phyloP scores from a whole-genome alignment of 2,329 filamentous ascomycete species.

The Cladosporium colombiae region DNA sequence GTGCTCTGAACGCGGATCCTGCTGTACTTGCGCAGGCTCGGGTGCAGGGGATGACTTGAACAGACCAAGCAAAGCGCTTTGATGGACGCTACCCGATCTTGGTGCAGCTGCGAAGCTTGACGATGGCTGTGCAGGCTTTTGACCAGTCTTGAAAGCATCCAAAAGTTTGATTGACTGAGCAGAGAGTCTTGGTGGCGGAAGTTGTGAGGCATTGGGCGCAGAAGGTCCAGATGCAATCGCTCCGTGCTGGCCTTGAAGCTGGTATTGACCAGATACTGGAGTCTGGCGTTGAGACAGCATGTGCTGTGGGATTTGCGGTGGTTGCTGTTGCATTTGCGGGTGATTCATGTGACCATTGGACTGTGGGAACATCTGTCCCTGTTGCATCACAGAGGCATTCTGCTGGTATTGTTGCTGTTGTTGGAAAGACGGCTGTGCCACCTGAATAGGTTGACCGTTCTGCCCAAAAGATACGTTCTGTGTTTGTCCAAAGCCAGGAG shows the following conservation, averaged over 20 bases:
- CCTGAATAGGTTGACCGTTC: neutral
- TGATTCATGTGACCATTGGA: conserved; percentile 1
- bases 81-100: conserved; percentile 35
- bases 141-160: conserved; percentile 54
- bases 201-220: conserved; percentile 57
- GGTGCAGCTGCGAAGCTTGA: neutral
- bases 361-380: neutral
- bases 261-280: neutral
- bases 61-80: conserved; percentile 48
- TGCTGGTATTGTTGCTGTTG: neutral
- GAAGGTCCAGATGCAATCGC: conserved; percentile 41
- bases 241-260: conserved; percentile 16
- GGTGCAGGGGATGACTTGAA: conserved; percentile 40
- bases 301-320: conserved; percentile 6
- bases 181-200: conserved; percentile 60
- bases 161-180: conserved; percentile 60
- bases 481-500: conserved; percentile 13
- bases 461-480: neutral
- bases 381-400: neutral
- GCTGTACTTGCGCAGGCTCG: conserved; percentile 18
- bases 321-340: conserved; percentile 11
- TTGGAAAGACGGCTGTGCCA: neutral
- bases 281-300: neutral
- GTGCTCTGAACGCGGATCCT: conserved; percentile 10
- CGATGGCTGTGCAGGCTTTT: conserved; percentile 7